These are phyloP conservation scores for Acanthamoeba royreba DNA, from an alignment of 208 protist species.

Conservation along the genomic window DNA sequence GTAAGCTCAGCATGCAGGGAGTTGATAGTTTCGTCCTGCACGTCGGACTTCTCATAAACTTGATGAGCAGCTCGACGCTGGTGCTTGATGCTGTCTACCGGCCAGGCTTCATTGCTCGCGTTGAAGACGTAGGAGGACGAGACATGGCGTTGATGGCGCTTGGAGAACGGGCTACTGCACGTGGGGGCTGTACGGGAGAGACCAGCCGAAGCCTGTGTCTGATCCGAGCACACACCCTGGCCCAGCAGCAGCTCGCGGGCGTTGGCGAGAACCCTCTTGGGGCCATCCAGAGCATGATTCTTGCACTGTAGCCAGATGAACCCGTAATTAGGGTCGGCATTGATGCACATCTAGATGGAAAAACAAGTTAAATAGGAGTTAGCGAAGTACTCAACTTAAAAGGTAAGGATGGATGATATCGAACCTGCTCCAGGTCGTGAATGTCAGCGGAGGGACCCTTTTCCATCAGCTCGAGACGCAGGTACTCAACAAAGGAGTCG, in stretches of 20 bases:
- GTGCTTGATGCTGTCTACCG: background rate
- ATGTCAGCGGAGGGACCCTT: slow-evolving; percentile 63
- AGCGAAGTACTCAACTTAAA: background rate
- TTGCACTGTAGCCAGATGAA: slow-evolving; percentile 83
- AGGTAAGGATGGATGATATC: background rate
- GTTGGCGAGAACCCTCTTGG: slow-evolving; percentile 63
- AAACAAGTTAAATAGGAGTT: background rate
- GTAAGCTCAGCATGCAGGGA: background rate
- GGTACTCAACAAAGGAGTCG: slow-evolving; percentile 87
- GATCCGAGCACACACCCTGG: too few relatives aligned
- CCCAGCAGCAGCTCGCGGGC: slow-evolving; percentile 59
- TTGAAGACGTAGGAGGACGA: background rate
- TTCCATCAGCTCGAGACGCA: slow-evolving; percentile 76
- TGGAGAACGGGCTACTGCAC: background rate
- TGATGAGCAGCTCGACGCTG: background rate
- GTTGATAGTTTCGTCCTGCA: background rate
- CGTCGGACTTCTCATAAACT: background rate
- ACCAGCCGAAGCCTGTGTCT: background rate
- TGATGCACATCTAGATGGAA: slow-evolving; percentile 70
- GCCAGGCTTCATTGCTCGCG: background rate
- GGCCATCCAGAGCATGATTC: slow-evolving; percentile 55
- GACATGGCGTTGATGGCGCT: background rate
- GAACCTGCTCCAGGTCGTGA: slow-evolving; percentile 65
- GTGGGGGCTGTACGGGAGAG: background rate
- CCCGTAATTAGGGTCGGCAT: slow-evolving; percentile 87